Percentiles rank a stretch among this genome's conserved stretches.
These are phyloP conservation scores for Ricinus communis DNA, from an alignment of 345 rosid species.

Conservation along the genomic window DNA sequence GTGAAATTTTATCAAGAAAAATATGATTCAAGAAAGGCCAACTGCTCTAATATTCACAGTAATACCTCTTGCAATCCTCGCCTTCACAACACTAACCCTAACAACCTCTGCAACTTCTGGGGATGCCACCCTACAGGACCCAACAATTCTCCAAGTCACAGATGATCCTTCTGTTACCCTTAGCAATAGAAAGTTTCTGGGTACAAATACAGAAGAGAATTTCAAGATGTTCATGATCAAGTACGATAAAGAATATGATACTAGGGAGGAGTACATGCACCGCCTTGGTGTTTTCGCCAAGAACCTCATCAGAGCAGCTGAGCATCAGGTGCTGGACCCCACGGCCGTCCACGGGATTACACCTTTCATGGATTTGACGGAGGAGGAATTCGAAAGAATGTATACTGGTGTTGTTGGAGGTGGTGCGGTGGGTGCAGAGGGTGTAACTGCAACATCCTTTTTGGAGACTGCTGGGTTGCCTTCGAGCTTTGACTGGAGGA, in stretches of 20 bases:
- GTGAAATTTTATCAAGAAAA: background rate
- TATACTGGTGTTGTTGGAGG: slow-evolving; percentile 47
- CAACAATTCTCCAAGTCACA: slow-evolving; percentile 21
- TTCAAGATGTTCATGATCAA: slow-evolving; percentile 57
- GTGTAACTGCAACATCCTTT: slow-evolving; percentile 12
- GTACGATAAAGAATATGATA: slow-evolving; percentile 56
- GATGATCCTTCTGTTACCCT: background rate
- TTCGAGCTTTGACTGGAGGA: slow-evolving; percentile 79
- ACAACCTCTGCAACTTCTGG: background rate
- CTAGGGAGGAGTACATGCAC: slow-evolving; percentile 62
- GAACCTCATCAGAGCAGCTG: slow-evolving; percentile 69
- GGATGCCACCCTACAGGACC: background rate
- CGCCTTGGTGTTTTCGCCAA: slow-evolving; percentile 66
- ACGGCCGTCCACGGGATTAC: slow-evolving; percentile 78
- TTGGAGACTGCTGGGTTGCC: slow-evolving; percentile 59
- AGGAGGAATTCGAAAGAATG: slow-evolving; percentile 67
- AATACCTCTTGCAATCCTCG: background rate
- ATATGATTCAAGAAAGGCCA: background rate
- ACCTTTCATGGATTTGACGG: slow-evolving; percentile 72
- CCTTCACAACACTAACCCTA: background rate
- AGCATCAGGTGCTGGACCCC: slow-evolving; percentile 79
- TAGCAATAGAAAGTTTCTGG: slow-evolving; percentile 16
- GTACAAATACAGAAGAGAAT: slow-evolving; percentile 47
- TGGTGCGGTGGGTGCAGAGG: background rate
- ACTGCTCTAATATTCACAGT: background rate